Evolutionary conservation across 2,329 filamentous ascomycete species (phyloP), one percentile per base, ranked within the genome.

Genomic region (Beauveria scarabaeidicola): DNA sequence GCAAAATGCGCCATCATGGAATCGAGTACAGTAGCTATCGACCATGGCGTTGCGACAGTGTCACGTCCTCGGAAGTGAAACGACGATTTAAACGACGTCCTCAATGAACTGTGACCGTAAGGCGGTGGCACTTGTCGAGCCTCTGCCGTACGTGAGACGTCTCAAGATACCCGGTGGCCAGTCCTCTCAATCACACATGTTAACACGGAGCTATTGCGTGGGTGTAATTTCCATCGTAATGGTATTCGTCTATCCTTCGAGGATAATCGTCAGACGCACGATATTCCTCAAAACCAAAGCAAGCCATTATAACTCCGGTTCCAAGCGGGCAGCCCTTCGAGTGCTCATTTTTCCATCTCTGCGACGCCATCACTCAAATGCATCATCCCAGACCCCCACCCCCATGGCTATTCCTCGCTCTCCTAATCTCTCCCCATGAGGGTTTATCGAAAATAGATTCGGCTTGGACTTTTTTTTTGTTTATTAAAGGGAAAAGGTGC

Each of bases 301-400:
- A 75, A 73, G 71, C 72, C 73, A 72, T 72, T 70, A 72, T 75
- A 76, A 74, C 75, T 75, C 74, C 63, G 68, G 69, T 75, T 74
- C 72, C 73, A 73, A 75, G 73, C 71, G 72, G 46, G 72, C 72
- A 73, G 72, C 71, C 72, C 68, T 73, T 69, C 72, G 69, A 46
- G 69, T 69, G 71, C 68, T 69, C 11, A 36, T 43, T 59, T 44
- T 59, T 58, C 25, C 32, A 41, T 40, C 41, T 70, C 67, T 72
- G 68, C 67, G 66, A 72, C 70, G 72, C 67, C 70, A 67, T 64
- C 60, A 63, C 60, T 52, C 25, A 52, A 58, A 52, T 52, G 56
- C 38, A 58, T 48, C 41, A 32, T 43, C 40, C 55, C 56, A 8
- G n/a, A 23, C 10, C 47, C 19, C 38, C 38, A 15, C 47, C 56